Evolutionary conservation across 345 rosid species (phyloP), one percentile per base, ranked within the genome.

Genomic region (Gossypium ekmanianum): DNA sequence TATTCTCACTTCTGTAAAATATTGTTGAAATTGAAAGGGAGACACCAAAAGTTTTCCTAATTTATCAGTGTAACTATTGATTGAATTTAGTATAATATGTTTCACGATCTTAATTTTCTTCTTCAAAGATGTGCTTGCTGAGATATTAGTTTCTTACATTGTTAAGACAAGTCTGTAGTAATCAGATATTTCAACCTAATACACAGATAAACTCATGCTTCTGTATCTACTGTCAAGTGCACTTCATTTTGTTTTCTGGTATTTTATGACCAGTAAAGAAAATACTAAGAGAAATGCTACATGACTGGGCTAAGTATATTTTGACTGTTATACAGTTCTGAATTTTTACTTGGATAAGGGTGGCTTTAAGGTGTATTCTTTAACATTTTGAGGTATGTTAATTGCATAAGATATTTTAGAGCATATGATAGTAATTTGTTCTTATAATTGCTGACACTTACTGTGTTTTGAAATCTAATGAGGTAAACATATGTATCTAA

Each of bases 21-120:
- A 29, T 51, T 69, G 59, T 70, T 70, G 29, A 69, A 29, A 27
- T 52, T 29, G 17, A 52, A 70, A 52, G 59, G 10, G 61, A 17
- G 16, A 68, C 16, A 29, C 47, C 26, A 52, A 29, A 69, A 22
- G 44, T 14, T 26, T 48, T 68, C 17, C 11, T 34, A 12, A 14
- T 11, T 14, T 50, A 11, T 11, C 20, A 20, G 14, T 51, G 58
- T 50, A 50, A 14, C 12, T 17, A 24, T 51, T 51, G 44, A 17
- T 69, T 51, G 44, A 27, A 27, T 51, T 24, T 70, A 70, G 47
- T 17, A 17, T 29, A 29, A 54, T 10, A 26, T 50, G 73, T 69
- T 52, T 26, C 17, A 52, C n/a, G 47, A 29, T 70, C 10, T 51
- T 52, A 29, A 29, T 11, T 52, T 70, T 70, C 61, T 29, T 29